phyloP scores from a whole-genome alignment of 257 asterid genomes.

The Solanum chiquidenum region DNA sequence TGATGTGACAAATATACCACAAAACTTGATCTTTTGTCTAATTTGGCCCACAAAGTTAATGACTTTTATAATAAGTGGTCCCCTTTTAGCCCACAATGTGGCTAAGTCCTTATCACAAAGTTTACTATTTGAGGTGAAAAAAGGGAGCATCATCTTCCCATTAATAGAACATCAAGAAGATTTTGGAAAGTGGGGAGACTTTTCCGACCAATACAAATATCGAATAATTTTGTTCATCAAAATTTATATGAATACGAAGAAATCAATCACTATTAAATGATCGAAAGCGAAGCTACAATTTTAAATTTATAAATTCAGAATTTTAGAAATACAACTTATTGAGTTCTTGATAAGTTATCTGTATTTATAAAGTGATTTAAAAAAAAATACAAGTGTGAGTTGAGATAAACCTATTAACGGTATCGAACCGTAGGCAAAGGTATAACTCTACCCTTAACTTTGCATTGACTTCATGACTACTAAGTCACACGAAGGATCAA shows the following conservation, averaged over 20 bases:
- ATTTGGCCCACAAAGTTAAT: constrained; percentile 6
- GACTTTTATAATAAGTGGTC: constrained; percentile 13
- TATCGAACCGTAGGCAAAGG: not conserved
- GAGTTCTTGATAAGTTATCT: rapidly evolving
- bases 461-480: not conserved
- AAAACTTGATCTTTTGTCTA: not conserved
- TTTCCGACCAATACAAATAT: not conserved
- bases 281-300: rapidly evolving
- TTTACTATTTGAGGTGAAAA: not conserved
- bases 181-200: not conserved
- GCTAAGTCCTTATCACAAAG: not conserved
- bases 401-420: not conserved
- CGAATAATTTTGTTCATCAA: not conserved
- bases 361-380: not conserved
- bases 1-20: not conserved
- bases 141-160: not conserved
- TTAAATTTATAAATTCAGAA: not conserved
- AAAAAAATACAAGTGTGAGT: not conserved
- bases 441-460: not conserved
- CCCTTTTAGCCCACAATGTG: not conserved
- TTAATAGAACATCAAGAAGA: not conserved
- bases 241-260: not conserved
- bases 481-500: not conserved
- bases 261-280: not conserved
- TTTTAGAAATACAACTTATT: rapidly evolving